Percentiles rank a stretch among this genome's conserved stretches.
phyloP scores from a whole-genome alignment of 495 filamentous ascomycete genomes.

The Penicillium taxi region DNA sequence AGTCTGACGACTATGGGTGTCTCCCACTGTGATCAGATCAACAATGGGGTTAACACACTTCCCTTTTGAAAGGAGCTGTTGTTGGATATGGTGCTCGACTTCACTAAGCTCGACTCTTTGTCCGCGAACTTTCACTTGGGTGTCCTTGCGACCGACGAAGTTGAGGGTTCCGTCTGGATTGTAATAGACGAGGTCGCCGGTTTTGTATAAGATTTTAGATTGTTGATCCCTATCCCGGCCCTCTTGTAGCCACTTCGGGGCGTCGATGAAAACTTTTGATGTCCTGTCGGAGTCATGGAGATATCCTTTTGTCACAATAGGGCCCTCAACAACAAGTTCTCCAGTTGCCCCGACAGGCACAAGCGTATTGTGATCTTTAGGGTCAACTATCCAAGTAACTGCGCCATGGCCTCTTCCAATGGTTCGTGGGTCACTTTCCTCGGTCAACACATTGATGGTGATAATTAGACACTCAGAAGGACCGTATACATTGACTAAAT shows the following conservation, averaged over 20 bases:
- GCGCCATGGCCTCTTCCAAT: not conserved
- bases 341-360: constrained; percentile 43
- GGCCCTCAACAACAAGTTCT: constrained; percentile 50
- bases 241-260: constrained; percentile 1
- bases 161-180: constrained; percentile 8
- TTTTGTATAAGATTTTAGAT: constrained; percentile 20
- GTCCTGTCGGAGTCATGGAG: constrained; percentile 41
- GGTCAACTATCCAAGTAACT: constrained; percentile 42
- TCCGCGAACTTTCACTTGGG: constrained; percentile 34
- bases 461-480: not conserved
- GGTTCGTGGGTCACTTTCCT: not conserved
- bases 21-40: not conserved
- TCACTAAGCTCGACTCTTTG: constrained; percentile 37
- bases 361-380: constrained; percentile 38
- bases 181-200: constrained; percentile 20
- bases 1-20: not conserved
- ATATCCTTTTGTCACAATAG: constrained; percentile 42
- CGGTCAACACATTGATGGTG: not conserved
- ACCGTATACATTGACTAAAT: not conserved
- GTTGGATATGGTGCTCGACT: constrained; percentile 19
- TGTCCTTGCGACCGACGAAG: constrained; percentile 26
- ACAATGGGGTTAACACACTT: not conserved
- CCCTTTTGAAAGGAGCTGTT: not conserved
- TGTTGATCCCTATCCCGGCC: too few species aligned
- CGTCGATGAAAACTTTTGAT: constrained; percentile 30